A percentile compares a stretch with the other conserved stretches of the same genome.
Evolutionary conservation across 2,329 filamentous ascomycete species (phyloP).

Genomic region (Colletotrichum sp.): DNA sequence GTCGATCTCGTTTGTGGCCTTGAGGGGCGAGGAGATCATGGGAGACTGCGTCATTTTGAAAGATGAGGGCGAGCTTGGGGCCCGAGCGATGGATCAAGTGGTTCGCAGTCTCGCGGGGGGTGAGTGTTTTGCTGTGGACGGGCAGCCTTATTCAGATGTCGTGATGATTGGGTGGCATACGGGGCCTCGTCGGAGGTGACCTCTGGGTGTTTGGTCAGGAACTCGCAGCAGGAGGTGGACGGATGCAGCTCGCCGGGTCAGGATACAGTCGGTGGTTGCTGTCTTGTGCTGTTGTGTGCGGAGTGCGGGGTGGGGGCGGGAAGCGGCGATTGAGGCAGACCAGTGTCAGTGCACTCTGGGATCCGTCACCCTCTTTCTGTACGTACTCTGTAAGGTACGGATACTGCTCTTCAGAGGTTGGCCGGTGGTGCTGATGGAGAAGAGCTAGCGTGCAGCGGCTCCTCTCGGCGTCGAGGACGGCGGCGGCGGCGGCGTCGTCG

Average conservation of each 20-base stretch:
- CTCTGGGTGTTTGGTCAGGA: neutral
- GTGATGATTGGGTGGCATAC: constrained; percentile 17
- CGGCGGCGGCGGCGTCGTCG: neutral
- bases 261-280: constrained; percentile 7
- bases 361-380: neutral
- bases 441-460: neutral
- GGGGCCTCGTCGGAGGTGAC: constrained; percentile 14
- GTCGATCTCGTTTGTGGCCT: constrained; percentile 96
- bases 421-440: neutral
- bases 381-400: constrained; percentile 12
- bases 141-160: constrained; percentile 16
- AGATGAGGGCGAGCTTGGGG: constrained; percentile 17
- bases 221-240: constrained; percentile 3
- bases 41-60: constrained; percentile 79
- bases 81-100: neutral
- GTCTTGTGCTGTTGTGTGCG: constrained; percentile 7
- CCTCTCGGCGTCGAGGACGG: neutral
- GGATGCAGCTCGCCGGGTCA: constrained; percentile 16
- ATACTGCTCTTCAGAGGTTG: neutral
- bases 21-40: constrained; percentile 95
- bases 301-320: constrained; percentile 18
- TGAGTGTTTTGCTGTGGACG: neutral
- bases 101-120: neutral
- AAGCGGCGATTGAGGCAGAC: constrained; percentile 7
- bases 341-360: constrained; percentile 9